Conservation (phyloP, 495 filamentous ascomycete species). For the Podospora pseudoanserina region DNA sequence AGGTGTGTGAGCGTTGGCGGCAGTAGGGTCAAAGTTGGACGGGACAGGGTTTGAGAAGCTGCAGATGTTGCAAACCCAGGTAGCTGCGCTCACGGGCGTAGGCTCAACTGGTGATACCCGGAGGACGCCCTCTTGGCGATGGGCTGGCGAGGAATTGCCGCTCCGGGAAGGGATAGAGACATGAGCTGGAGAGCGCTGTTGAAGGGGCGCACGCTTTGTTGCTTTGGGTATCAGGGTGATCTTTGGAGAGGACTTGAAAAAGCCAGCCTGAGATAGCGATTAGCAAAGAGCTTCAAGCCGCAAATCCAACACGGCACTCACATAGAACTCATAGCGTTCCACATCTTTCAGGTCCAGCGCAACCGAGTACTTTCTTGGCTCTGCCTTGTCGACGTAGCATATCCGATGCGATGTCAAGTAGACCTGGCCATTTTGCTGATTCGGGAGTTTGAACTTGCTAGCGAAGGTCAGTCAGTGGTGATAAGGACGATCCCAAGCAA, state of each 20-base stretch:
- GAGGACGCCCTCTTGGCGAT: conserved; percentile 47
- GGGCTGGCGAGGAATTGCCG: conserved; percentile 46
- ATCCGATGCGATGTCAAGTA: conserved; percentile 93
- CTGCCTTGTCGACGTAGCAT: conserved; percentile 88
- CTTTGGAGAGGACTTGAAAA: conserved; percentile 92
- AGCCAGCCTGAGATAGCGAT: conserved; percentile 63
- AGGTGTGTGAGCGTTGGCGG: conserved; percentile 68
- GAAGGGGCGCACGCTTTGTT: conserved; percentile 53
- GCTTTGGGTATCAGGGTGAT: conserved; percentile 80
- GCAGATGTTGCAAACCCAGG: conserved; percentile 98
- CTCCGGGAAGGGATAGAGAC: conserved; percentile 39
- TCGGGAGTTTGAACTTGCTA: conserved; percentile 93
- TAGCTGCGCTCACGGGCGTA: conserved; percentile 57
- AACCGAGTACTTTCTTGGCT: conserved; percentile 80
- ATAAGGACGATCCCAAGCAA: background rate
- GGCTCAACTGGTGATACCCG: conserved; percentile 48
- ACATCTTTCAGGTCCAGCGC: conserved; percentile 87
- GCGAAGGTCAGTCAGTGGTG: conserved; percentile 16
- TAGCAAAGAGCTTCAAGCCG: conserved; percentile 1
- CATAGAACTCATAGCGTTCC: conserved; percentile 87
- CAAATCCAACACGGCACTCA: conserved; percentile 34
- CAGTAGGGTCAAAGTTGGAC: conserved; percentile 81
- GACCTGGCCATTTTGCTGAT: conserved; percentile 90
- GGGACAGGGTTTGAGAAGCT: conserved; percentile 95
- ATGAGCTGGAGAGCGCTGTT: conserved; percentile 40